Percentiles rank a stretch among this genome's conserved stretches.
Conservation (phyloP, 495 filamentous ascomycete genomes). For the Penicillium cataractarum region DNA sequence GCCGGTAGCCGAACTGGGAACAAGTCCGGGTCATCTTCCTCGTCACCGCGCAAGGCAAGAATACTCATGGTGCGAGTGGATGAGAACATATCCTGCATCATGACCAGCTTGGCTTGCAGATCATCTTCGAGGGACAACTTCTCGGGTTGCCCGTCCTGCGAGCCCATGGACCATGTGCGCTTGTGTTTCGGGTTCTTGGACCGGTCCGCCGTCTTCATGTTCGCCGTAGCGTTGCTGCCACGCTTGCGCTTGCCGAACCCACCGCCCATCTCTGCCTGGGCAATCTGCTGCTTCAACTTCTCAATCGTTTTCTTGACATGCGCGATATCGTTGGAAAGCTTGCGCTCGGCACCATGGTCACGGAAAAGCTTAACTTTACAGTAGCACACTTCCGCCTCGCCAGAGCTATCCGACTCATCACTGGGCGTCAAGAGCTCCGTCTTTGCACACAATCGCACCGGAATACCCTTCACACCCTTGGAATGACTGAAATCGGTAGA, state of each 20-base stretch:
- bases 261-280: constrained; percentile 82
- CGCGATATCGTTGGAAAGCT: constrained; percentile 85
- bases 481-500: constrained; percentile 97
- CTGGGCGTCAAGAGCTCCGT: constrained; percentile 61
- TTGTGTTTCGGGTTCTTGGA: constrained; percentile 88
- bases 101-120: constrained; percentile 78
- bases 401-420: constrained; percentile 44
- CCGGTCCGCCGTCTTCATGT: constrained; percentile 47
- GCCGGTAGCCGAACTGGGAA: constrained; percentile 79
- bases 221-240: constrained; percentile 55
- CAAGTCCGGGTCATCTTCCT: constrained; percentile 85
- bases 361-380: constrained; percentile 95
- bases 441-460: constrained; percentile 87
- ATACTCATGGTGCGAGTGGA: constrained; percentile 86
- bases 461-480: constrained; percentile 93
- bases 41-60: constrained; percentile 80
- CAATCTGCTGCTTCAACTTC: constrained; percentile 86
- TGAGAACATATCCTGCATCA: constrained; percentile 93
- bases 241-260: constrained; percentile 90
- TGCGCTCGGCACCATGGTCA: constrained; percentile 92
- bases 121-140: constrained; percentile 82
- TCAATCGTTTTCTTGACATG: constrained; percentile 93
- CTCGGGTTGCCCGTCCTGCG: constrained; percentile 67
- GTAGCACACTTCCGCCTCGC: constrained; percentile 73
- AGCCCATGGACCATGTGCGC: constrained; percentile 95